Conservation (phyloP, 2,329 filamentous ascomycete genomes). For the Talaromyces sp. region DNA sequence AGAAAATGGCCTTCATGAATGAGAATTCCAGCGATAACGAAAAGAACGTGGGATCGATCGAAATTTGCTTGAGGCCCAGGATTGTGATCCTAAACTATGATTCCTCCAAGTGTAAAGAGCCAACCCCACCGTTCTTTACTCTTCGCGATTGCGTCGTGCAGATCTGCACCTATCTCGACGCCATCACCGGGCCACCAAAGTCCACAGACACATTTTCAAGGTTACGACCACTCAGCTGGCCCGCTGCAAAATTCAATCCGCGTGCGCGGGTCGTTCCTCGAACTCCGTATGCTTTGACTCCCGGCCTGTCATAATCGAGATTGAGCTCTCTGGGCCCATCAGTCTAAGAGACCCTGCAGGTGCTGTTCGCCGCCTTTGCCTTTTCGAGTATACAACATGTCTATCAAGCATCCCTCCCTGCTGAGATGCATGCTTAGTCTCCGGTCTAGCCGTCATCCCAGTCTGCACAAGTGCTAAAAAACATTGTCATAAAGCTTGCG, state of each 20-base stretch:
- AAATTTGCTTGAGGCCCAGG: background rate
- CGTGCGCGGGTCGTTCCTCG: slow-evolving; percentile 12
- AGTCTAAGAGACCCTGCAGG: slow-evolving; percentile 16
- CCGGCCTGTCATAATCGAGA: slow-evolving; percentile 20
- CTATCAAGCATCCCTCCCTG: slow-evolving; percentile 11
- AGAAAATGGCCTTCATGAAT: no score
- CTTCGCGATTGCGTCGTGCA: slow-evolving; percentile 16
- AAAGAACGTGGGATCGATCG: slow-evolving; percentile 12
- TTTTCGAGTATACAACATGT: slow-evolving; percentile 13
- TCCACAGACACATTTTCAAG: slow-evolving; percentile 7
- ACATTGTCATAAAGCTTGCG: slow-evolving; percentile 11
- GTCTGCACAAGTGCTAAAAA: slow-evolving; percentile 2
- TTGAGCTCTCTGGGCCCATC: slow-evolving; percentile 4
- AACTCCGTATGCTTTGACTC: slow-evolving; percentile 8
- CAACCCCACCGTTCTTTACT: slow-evolving; percentile 23
- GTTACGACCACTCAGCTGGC: slow-evolving; percentile 1
- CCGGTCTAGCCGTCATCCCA: slow-evolving; percentile 5
- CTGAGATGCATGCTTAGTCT: slow-evolving; percentile 11
- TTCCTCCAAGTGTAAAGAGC: slow-evolving; percentile 10
- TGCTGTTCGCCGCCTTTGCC: slow-evolving; percentile 9
- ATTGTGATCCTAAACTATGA: slow-evolving; percentile 18
- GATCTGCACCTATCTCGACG: slow-evolving; percentile 15
- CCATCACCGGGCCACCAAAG: slow-evolving; percentile 11
- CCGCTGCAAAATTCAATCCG: slow-evolving; percentile 17
- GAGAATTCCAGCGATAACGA: no score